Percentiles rank a stretch among this genome's conserved stretches.
Evolutionary conservation across 2,329 filamentous ascomycete genomes (phyloP).

Genomic region (Phialophora chinensis): DNA sequence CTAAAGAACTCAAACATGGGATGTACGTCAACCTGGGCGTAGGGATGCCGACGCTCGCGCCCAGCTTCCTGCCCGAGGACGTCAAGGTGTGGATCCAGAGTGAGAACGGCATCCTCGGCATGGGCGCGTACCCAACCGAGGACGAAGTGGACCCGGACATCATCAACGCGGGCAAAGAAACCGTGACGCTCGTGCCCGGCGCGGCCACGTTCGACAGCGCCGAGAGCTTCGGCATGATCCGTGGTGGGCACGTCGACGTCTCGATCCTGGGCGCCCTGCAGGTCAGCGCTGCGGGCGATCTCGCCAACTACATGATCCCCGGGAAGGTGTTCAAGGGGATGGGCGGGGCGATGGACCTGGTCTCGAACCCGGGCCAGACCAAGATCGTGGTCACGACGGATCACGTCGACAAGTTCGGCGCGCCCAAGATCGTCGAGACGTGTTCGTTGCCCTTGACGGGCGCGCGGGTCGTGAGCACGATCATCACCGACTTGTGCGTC

Average conservation of each 20-base stretch:
- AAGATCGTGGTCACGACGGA: constrained; percentile 76
- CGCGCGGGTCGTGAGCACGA: constrained; percentile 70
- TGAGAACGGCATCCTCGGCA: constrained; percentile 84
- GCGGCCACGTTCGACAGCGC: constrained; percentile 78
- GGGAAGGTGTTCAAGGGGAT: constrained; percentile 86
- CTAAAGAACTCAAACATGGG: constrained; percentile 79
- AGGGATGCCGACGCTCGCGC: constrained; percentile 85
- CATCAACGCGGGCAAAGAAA: constrained; percentile 88
- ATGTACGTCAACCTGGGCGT: constrained; percentile 83
- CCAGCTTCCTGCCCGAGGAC: constrained; percentile 71
- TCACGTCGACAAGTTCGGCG: constrained; percentile 72
- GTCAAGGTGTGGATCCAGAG: constrained; percentile 82
- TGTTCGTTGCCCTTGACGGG: constrained; percentile 71
- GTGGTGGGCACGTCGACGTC: constrained; percentile 81
- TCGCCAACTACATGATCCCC: constrained; percentile 90
- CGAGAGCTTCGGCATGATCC: constrained; percentile 87
- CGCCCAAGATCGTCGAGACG: constrained; percentile 68
- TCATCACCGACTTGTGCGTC: constrained; percentile 75
- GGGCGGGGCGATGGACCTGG: constrained; percentile 78
- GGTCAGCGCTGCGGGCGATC: constrained; percentile 76
- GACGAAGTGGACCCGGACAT: constrained; percentile 77
- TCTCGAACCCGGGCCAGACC: constrained; percentile 72
- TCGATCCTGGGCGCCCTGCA: constrained; percentile 83
- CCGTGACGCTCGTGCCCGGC: constrained; percentile 77
- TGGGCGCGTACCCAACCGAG: constrained; percentile 77